Conservation (phyloP, 331 rosid genomes). For the Saraca asoca region DNA sequence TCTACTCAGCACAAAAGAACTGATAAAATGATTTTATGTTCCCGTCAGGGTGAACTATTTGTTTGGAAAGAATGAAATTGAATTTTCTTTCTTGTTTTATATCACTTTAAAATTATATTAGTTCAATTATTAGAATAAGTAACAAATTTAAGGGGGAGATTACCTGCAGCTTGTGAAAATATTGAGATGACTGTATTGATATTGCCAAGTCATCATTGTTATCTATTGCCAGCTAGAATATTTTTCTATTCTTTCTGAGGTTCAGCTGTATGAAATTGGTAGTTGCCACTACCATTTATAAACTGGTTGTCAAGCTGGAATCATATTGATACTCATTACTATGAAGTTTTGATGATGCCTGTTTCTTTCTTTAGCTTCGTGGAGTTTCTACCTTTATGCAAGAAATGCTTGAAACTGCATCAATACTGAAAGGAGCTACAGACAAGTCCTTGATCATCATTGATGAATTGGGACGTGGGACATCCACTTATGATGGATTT, state of each 20-base stretch:
- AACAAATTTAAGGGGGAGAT: conserved; percentile 10
- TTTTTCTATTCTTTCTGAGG: conserved; percentile 18
- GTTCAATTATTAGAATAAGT: not conserved
- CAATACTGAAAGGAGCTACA: conserved; percentile 91
- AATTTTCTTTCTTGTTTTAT: conserved; percentile 19
- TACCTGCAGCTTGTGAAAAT: conserved; percentile 19
- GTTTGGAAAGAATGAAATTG: conserved; percentile 19
- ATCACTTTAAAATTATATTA: conserved; percentile 8
- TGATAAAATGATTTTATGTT: conserved; percentile 15
- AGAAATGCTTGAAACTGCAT: conserved; percentile 99
- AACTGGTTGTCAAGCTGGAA: conserved; percentile 2
- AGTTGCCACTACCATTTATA: conserved; percentile 5
- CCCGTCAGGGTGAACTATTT: conserved; percentile 10
- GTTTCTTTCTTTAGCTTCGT: conserved; percentile 63
- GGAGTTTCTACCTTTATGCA: conserved; percentile 99
- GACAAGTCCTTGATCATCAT: conserved; percentile 90
- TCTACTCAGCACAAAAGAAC: conserved; percentile 8
- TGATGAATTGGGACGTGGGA: conserved; percentile 97
- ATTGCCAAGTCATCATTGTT: conserved; percentile 1
- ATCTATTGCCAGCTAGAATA: conserved; percentile 10
- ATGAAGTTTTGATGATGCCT: conserved; percentile 19
- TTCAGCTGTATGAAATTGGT: conserved; percentile 9
- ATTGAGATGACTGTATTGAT: conserved; percentile 2
- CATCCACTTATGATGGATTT: conserved; percentile 97
- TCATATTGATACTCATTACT: not conserved